Evolutionary conservation across 228 moss, liverwort and hornwort genomes (phyloP).

Genomic region (Sphagnum magellanicum): DNA sequence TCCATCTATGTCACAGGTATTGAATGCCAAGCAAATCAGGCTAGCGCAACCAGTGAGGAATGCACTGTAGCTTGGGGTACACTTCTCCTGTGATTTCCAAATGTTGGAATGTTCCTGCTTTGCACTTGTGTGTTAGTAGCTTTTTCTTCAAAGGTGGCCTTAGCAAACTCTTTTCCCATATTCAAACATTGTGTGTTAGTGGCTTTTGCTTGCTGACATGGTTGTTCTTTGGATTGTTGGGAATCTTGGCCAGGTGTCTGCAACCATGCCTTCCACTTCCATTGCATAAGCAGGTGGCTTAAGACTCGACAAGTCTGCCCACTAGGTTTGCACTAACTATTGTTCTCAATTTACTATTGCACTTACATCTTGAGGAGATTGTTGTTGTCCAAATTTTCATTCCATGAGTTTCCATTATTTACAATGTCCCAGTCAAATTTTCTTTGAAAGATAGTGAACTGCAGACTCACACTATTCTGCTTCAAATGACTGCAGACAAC

Average conservation of each 20-base stretch:
- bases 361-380: neutral
- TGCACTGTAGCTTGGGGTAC: slow-evolving; percentile 97
- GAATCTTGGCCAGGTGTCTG: slow-evolving; percentile 52
- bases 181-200: neutral
- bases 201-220: neutral
- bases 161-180: neutral
- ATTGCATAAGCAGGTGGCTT: slow-evolving; percentile 93
- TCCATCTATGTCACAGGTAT: slow-evolving; percentile 37
- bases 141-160: neutral
- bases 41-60: slow-evolving; percentile 87
- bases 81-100: too few relatives aligned
- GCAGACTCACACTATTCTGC: too few relatives aligned
- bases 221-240: too few relatives aligned
- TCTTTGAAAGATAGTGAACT: too few relatives aligned
- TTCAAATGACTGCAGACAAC: slow-evolving; percentile 43
- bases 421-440: too few relatives aligned
- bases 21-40: slow-evolving; percentile 94
- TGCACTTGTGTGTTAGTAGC: too few relatives aligned
- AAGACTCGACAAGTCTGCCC: slow-evolving; percentile 95
- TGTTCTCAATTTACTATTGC: neutral
- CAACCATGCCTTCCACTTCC: slow-evolving; percentile 95
- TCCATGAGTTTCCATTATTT: neutral
- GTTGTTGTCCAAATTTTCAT: neutral
- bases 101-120: too few relatives aligned
- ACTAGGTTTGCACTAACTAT: slow-evolving; percentile 28